These are phyloP conservation scores for Podospora comata DNA, from an alignment of 495 filamentous ascomycete species.

Conservation along the genomic window DNA sequence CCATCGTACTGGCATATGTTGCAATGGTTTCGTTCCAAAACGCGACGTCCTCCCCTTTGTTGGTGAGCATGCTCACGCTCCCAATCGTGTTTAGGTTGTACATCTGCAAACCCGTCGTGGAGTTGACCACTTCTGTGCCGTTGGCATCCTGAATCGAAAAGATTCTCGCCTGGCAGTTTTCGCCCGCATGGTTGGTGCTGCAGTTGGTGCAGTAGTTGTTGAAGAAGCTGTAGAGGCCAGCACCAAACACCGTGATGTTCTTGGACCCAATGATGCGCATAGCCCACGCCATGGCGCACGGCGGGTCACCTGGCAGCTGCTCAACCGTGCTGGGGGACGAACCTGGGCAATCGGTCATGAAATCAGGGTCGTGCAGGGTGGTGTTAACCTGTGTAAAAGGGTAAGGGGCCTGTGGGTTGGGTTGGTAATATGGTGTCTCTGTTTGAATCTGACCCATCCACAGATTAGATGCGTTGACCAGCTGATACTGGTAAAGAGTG, in stretches of 20 bases:
- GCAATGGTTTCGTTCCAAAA: conserved; percentile 28
- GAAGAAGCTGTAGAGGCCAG: conserved; percentile 82
- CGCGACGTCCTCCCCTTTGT: conserved; percentile 26
- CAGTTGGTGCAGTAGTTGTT: conserved; percentile 79
- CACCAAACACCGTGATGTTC: conserved; percentile 67
- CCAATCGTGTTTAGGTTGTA: conserved; percentile 37
- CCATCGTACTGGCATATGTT: conserved; percentile 33
- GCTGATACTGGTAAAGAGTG: conserved; percentile 79
- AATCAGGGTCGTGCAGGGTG: conserved; percentile 70
- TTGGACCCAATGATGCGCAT: conserved; percentile 66
- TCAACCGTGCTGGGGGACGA: conserved; percentile 38
- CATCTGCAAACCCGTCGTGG: conserved; percentile 15
- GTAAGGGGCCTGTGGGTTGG: conserved; percentile 67
- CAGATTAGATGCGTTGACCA: conserved; percentile 71
- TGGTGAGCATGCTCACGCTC: conserved; percentile 34
- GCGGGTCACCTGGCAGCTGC: conserved; percentile 27
- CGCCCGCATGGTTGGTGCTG: conserved; percentile 52
- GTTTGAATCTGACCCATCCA: conserved; percentile 84
- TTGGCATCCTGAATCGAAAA: conserved; percentile 18
- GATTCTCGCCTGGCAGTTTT: conserved; percentile 83
- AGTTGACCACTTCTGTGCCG: neutral
- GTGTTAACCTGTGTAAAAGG: conserved; percentile 62
- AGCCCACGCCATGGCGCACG: conserved; percentile 65
- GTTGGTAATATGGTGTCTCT: conserved; percentile 88
- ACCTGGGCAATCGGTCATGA: conserved; percentile 46